Evolutionary conservation across 2,329 filamentous ascomycete species (phyloP).

Genomic region (Penicillium janthinellum): DNA sequence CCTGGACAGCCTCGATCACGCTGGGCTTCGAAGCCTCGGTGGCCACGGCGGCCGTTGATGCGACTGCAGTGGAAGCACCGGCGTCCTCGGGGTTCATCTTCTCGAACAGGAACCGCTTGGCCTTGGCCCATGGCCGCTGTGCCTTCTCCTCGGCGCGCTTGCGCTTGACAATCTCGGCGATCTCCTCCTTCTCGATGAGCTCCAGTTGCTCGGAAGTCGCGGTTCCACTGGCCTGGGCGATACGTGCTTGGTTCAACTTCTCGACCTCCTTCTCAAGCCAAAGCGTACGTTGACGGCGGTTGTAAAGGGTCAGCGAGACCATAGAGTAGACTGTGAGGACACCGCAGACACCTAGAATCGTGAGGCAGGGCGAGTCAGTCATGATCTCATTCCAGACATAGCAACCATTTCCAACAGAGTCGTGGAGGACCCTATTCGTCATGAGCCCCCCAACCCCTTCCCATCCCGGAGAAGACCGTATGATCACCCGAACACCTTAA

Average conservation of each 20-base stretch:
- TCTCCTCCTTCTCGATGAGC: conserved; percentile 48
- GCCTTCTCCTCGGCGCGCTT: conserved; percentile 44
- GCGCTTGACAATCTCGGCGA: conserved; percentile 45
- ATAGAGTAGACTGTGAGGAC: conserved; percentile 66
- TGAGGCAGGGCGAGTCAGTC: not conserved
- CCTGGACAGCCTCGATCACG: conserved; percentile 40
- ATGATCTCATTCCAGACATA: not conserved
- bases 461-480: not conserved
- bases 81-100: conserved; percentile 41
- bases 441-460: conserved; percentile 1
- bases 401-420: not conserved
- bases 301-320: conserved; percentile 68
- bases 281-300: conserved; percentile 64
- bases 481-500: not conserved
- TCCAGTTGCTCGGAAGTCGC: conserved; percentile 47
- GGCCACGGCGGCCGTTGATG: conserved; percentile 4
- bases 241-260: conserved; percentile 45
- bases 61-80: conserved; percentile 10
- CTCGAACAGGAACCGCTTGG: conserved; percentile 42
- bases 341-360: conserved; percentile 55
- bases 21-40: conserved; percentile 24
- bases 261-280: conserved; percentile 57
- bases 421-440: not conserved
- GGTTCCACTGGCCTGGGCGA: conserved; percentile 44
- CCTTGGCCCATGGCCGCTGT: conserved; percentile 41